Conservation (phyloP, 2,329 filamentous ascomycete species). For the Diaporthe sp. region DNA sequence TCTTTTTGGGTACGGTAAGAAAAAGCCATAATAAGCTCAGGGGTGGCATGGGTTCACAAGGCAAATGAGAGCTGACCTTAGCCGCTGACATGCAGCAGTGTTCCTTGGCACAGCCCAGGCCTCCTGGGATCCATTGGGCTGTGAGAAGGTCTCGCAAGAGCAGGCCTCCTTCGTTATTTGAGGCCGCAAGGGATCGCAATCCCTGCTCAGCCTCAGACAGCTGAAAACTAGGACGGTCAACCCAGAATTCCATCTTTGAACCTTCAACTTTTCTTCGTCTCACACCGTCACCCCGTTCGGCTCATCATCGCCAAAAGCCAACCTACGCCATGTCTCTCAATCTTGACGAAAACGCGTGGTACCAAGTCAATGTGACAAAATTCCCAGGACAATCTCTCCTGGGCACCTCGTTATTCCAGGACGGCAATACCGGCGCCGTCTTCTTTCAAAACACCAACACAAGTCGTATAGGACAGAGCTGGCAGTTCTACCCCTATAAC, state of each 20-base stretch:
- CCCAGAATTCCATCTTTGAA: neutral
- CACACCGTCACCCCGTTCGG: neutral
- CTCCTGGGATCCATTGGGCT: neutral
- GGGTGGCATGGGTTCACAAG: neutral
- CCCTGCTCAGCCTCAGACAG: constrained; percentile 19
- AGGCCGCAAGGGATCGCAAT: neutral
- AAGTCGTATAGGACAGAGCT: neutral
- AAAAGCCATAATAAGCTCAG: neutral
- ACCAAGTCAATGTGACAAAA: constrained; percentile 33
- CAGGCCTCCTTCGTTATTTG: neutral
- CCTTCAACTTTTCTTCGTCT: neutral
- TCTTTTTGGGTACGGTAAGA: neutral
- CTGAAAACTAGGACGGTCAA: neutral
- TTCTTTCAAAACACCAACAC: constrained; percentile 35
- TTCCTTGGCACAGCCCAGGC: neutral
- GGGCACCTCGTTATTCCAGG: constrained; percentile 3
- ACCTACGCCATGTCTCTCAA: constrained; percentile 33
- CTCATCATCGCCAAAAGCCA: neutral
- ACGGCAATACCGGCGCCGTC: constrained; percentile 19
- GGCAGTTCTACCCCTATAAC: constrained; percentile 37
- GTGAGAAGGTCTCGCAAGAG: neutral
- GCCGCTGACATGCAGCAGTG: neutral
- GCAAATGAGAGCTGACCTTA: neutral
- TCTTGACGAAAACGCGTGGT: constrained; percentile 29
- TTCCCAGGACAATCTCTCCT: neutral